These are phyloP conservation scores for Chlamydomonas applanata DNA, from an alignment of 139 green algal genomes.

Conservation along the genomic window DNA sequence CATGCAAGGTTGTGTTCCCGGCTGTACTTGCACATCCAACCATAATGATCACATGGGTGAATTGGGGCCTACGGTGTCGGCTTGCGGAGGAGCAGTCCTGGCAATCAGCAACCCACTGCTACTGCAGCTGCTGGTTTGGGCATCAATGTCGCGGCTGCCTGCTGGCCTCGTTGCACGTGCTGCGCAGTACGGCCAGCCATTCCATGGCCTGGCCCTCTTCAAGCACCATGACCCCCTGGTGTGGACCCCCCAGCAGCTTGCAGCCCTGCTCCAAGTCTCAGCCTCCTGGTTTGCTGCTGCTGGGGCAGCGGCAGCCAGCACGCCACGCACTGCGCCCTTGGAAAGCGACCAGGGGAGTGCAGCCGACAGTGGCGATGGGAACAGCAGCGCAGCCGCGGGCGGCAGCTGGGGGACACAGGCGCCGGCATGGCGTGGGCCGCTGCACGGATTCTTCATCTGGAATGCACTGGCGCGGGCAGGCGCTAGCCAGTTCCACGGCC, in stretches of 20 bases:
- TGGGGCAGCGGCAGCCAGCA: neutral
- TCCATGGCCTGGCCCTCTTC: constrained; percentile 76
- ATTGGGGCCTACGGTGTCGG: no score
- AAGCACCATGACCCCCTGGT: constrained; percentile 81
- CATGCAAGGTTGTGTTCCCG: no score
- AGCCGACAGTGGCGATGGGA: neutral
- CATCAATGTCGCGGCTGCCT: no score
- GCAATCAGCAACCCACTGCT: no score
- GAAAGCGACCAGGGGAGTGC: neutral
- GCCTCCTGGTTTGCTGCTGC: constrained; percentile 54
- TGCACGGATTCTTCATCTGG: constrained; percentile 69
- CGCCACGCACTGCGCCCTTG: neutral
- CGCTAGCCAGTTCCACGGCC: constrained; percentile 50
- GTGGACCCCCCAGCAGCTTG: constrained; percentile 56
- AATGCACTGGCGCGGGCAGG: constrained; percentile 62
- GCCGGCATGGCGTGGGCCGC: neutral
- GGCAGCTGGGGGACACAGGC: neutral
- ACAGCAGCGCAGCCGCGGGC: neutral
- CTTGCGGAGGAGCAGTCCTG: no score
- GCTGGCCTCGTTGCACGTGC: constrained; percentile 55
- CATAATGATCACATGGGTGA: no score
- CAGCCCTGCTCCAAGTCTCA: constrained; percentile 55
- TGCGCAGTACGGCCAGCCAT: constrained; percentile 56
- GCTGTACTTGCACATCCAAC: no score
- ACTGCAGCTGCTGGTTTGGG: no score